phyloP scores from a whole-genome alignment of 768 basidiomycete genomes.

The Boletus rufocinnamomeus region DNA sequence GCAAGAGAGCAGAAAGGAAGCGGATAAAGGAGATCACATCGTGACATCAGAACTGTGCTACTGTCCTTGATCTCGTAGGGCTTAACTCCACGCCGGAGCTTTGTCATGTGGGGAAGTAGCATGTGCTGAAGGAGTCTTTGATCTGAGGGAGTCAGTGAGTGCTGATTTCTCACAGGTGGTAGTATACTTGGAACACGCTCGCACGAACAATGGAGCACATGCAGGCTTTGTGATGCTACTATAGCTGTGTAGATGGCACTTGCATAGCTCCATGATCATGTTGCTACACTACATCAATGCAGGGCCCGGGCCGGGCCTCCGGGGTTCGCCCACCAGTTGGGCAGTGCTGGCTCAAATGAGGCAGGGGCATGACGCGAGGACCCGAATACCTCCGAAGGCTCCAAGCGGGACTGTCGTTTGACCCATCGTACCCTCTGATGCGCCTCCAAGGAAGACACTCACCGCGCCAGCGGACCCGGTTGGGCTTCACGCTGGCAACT shows the following conservation, averaged over 20 bases:
- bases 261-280: too few species aligned
- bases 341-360: too few species aligned
- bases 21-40: constrained; percentile 11
- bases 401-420: too few species aligned
- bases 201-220: background rate
- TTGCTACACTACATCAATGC: too few species aligned
- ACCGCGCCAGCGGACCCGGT: background rate
- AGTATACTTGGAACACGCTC: constrained; percentile 6
- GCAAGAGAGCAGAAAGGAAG: constrained; percentile 18
- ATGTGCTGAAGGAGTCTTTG: background rate
- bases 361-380: too few species aligned
- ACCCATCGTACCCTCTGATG: too few species aligned
- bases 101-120: constrained; percentile 4
- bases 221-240: background rate
- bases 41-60: constrained; percentile 7
- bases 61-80: background rate
- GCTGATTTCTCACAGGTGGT: background rate
- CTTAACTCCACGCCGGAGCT: background rate
- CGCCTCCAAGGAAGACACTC: too few species aligned
- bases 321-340: too few species aligned
- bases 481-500: background rate
- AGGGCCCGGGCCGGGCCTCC: too few species aligned
- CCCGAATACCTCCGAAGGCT: too few species aligned
- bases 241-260: background rate
- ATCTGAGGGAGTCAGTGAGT: too few species aligned